Percentiles rank a stretch among this genome's conserved stretches.
Evolutionary conservation across 768 basidiomycete genomes (phyloP).

Genomic region (Collybia sordida): DNA sequence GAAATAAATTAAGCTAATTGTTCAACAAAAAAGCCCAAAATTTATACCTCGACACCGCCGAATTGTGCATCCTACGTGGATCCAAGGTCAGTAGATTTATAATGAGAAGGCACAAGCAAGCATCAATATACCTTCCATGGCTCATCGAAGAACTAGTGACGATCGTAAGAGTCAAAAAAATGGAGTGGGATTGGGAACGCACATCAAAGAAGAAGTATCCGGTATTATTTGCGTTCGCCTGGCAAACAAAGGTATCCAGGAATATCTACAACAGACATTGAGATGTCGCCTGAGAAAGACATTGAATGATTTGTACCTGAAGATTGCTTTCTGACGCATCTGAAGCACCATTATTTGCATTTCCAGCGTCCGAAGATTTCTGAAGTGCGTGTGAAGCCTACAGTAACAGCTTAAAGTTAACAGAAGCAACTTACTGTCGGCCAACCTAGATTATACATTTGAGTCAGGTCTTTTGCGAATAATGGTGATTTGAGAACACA

Average conservation of each 20-base stretch:
- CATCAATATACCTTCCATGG: conserved; percentile 65
- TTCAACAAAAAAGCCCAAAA: not conserved
- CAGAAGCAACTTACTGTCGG: conserved; percentile 50
- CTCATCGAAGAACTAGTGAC: conserved; percentile 70
- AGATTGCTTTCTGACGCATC: conserved; percentile 59
- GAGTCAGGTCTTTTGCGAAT: not conserved
- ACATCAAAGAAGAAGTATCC: conserved; percentile 89
- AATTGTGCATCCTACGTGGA: conserved; percentile 52
- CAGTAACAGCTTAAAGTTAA: too few relatives aligned
- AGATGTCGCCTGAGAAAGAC: not conserved
- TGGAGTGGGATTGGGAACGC: conserved; percentile 8
- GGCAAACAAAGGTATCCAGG: conserved; percentile 85
- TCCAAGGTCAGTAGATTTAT: conserved; percentile 3
- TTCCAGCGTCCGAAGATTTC: conserved; percentile 58
- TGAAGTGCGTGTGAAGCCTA: conserved; percentile 18
- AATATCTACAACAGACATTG: conserved; percentile 50
- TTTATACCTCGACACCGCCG: conserved; percentile 69
- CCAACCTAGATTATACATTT: conserved; percentile 36
- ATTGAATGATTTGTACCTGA: conserved; percentile 36
- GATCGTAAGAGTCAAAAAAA: conserved; percentile 1
- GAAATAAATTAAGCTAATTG: not conserved
- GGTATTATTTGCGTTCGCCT: conserved; percentile 78
- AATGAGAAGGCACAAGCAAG: not conserved
- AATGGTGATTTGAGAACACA: not conserved
- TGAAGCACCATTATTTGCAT: conserved; percentile 68